A percentile compares a stretch with the other conserved stretches of the same genome.
Evolutionary conservation across 2,329 filamentous ascomycete species (phyloP).

Genomic region (Scytalidium sp.): DNA sequence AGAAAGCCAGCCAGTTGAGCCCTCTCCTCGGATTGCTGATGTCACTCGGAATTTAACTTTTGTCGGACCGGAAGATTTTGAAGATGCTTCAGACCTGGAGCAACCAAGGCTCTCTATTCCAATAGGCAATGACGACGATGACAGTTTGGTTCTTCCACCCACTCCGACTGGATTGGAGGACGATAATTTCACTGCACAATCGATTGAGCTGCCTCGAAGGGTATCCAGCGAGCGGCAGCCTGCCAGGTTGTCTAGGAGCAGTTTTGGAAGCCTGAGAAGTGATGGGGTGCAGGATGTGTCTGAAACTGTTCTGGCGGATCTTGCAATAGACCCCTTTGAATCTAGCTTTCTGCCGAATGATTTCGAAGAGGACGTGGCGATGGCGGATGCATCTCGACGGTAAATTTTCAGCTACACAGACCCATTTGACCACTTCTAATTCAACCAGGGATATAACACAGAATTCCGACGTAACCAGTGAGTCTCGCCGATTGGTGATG

Average conservation of each 20-base stretch:
- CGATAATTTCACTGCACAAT: constrained; percentile 55
- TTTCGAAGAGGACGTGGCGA: neutral
- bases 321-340: constrained; percentile 16
- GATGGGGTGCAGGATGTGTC: constrained; percentile 41
- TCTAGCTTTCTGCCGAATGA: constrained; percentile 23
- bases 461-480: neutral
- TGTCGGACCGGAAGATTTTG: constrained; percentile 30
- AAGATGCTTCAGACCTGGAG: constrained; percentile 41
- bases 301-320: constrained; percentile 15
- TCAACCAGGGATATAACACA: neutral
- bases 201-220: constrained; percentile 57
- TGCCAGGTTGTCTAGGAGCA: constrained; percentile 42
- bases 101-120: constrained; percentile 55
- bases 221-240: constrained; percentile 43
- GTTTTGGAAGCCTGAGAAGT: constrained; percentile 51
- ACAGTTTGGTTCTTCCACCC: constrained; percentile 48
- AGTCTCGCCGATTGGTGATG: constrained; percentile 1
- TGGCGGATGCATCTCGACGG: neutral
- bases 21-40: constrained; percentile 21
- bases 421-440: neutral
- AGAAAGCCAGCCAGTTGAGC: constrained; percentile 22
- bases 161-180: constrained; percentile 52
- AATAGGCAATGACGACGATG: constrained; percentile 45
- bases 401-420: neutral
- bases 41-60: constrained; percentile 15